These are phyloP conservation scores for Nymphaea colorata DNA, from an alignment of 164 flowering plant species.

Conservation along the genomic window DNA sequence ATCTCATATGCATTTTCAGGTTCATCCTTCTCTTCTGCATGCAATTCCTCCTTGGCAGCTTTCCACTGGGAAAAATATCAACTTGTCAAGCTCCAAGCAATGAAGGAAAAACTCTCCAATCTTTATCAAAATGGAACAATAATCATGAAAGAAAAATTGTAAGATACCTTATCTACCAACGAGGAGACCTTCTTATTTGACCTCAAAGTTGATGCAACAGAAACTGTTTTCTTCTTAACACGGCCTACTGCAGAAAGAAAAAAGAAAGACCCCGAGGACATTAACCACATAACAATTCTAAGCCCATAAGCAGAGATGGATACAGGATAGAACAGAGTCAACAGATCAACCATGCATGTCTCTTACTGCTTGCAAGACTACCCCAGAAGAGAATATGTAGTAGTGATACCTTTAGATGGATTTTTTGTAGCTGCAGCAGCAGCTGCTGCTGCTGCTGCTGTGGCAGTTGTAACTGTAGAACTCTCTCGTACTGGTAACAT, in stretches of 20 bases:
- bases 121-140: neutral
- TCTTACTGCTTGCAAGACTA: neutral
- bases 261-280: neutral
- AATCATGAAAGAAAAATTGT: slow-evolving; percentile 4
- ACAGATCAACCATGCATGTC: neutral
- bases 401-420: slow-evolving; percentile 49
- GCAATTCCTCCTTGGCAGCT: slow-evolving; percentile 93
- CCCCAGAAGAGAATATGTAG: neutral
- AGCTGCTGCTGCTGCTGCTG: slow-evolving; percentile 17
- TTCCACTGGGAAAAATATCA: slow-evolving; percentile 51
- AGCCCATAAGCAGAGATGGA: neutral
- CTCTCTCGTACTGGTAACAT: slow-evolving; percentile 15
- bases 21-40: slow-evolving; percentile 77
- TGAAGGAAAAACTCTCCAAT: neutral
- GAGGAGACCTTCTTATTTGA: slow-evolving; percentile 92
- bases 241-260: slow-evolving; percentile 37
- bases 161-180: slow-evolving; percentile 82
- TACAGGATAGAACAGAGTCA: neutral
- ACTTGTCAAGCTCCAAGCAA: slow-evolving; percentile 3
- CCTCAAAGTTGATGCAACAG: slow-evolving; percentile 60
- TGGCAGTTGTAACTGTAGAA: slow-evolving; percentile 13
- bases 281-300: neutral
- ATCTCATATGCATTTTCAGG: slow-evolving; percentile 57
- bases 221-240: slow-evolving; percentile 49
- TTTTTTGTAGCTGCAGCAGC: slow-evolving; percentile 22